Evolutionary conservation across 306 rosid genomes (phyloP).

Genomic region (Phaseolus lunatus): DNA sequence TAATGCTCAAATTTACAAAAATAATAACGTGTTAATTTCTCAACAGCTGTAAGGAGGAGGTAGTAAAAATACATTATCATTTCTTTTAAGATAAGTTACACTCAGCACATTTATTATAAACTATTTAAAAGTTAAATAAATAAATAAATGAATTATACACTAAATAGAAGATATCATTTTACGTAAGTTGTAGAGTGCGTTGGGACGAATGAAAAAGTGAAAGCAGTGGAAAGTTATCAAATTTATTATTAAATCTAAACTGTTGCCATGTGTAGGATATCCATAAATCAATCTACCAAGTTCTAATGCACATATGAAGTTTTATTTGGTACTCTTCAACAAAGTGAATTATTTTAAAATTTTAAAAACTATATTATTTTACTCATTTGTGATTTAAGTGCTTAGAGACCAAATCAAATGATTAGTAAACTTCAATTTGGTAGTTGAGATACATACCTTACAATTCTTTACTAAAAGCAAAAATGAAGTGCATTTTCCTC

Average conservation of each 20-base stretch:
- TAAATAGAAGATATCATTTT: background rate
- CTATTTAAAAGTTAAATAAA: background rate
- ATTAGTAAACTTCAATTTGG: background rate
- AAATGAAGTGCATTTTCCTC: background rate
- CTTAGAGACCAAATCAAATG: slow-evolving; percentile 26
- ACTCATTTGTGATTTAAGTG: background rate
- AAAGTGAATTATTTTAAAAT: background rate
- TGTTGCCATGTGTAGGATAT: slow-evolving; percentile 3
- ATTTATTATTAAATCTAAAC: background rate
- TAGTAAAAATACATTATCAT: background rate
- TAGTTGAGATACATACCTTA: background rate
- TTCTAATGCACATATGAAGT: background rate
- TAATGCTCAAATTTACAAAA: background rate
- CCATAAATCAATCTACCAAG: background rate
- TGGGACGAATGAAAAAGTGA: background rate
- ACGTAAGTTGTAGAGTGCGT: background rate
- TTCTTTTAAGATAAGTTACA: background rate
- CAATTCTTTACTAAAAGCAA: background rate
- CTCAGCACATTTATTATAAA: background rate
- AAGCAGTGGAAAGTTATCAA: background rate
- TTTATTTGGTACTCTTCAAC: background rate
- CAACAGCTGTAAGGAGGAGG: background rate
- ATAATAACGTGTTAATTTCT: background rate
- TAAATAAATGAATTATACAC: background rate
- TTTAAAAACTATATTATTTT: background rate